These are phyloP conservation scores for Aegilops bicornis DNA, from an alignment of 176 grass and related monocot genomes.

Conservation along the genomic window DNA sequence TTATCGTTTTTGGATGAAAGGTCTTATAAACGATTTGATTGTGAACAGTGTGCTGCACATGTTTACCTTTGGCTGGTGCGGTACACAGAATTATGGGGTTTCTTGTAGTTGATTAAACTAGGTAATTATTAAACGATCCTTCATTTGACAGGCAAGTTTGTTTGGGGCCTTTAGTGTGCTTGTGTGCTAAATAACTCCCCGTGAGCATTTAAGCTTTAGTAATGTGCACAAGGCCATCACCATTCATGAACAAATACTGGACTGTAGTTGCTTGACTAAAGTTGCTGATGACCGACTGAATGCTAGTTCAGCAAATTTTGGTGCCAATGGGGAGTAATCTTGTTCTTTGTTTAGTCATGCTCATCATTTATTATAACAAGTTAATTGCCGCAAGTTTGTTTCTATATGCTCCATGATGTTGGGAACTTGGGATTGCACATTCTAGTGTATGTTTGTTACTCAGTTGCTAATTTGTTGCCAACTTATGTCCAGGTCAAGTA, in stretches of 20 bases:
- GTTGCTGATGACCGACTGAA: neutral
- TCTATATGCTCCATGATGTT: neutral
- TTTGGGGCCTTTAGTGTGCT: neutral
- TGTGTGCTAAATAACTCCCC: neutral
- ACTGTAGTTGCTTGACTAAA: neutral
- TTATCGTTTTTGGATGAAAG: neutral
- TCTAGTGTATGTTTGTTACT: neutral
- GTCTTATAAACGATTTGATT: neutral
- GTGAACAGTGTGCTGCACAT: neutral
- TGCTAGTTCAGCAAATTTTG: neutral
- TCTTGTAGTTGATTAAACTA: neutral
- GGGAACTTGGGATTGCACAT: neutral
- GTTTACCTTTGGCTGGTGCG: neutral
- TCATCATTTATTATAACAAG: too few relatives aligned
- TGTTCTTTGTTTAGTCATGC: neutral
- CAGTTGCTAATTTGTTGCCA: neutral
- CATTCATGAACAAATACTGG: neutral
- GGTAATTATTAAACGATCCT: neutral
- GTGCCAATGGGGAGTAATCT: neutral
- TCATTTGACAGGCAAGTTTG: neutral
- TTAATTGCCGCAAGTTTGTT: neutral
- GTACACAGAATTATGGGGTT: neutral
- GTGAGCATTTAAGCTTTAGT: too few relatives aligned
- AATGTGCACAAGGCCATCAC: neutral
- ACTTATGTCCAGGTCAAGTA: conserved; percentile 66